Percentiles rank a stretch among this genome's conserved stretches.
Conservation (phyloP, 768 basidiomycete genomes). For the Botryobasidium botryosum region DNA sequence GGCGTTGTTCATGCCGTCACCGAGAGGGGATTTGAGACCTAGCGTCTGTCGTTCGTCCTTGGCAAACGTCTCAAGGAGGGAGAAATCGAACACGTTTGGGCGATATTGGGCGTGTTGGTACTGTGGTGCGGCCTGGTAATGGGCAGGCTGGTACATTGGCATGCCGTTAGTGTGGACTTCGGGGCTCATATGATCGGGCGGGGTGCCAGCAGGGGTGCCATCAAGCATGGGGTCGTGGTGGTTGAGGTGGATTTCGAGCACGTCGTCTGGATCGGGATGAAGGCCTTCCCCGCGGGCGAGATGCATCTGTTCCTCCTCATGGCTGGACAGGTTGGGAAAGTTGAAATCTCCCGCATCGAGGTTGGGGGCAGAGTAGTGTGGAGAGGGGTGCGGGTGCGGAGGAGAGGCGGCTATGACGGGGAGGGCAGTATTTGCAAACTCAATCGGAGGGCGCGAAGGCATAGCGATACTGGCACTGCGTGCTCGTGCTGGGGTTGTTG, state of each 20-base stretch:
- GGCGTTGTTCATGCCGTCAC: constrained; percentile 2
- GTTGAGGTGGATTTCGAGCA: constrained; percentile 15
- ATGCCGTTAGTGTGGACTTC: constrained; percentile 21
- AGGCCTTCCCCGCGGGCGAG: constrained; percentile 9
- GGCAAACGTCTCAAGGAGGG: constrained; percentile 61
- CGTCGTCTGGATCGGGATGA: constrained; percentile 24
- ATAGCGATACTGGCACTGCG: constrained; percentile 12
- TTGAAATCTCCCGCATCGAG: constrained; percentile 16
- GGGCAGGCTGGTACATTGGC: constrained; percentile 47
- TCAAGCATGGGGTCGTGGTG: constrained; percentile 4
- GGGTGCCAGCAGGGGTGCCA: not conserved
- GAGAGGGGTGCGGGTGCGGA: constrained; percentile 16
- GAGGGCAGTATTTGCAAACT: not conserved
- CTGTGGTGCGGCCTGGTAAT: constrained; percentile 39
- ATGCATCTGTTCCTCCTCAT: constrained; percentile 27
- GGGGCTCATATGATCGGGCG: not conserved
- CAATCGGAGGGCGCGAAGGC: not conserved
- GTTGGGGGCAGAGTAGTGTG: not conserved
- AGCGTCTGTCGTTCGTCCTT: constrained; percentile 45
- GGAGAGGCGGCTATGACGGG: constrained; percentile 11
- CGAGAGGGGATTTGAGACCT: constrained; percentile 34
- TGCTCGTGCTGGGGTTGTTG: constrained; percentile 36
- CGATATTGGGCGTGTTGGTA: constrained; percentile 42
- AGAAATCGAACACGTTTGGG: constrained; percentile 56
- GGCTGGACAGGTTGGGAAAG: constrained; percentile 29